A percentile compares a stretch with the other conserved stretches of the same genome.
Conservation (phyloP, 2,329 filamentous ascomycete species). For the Trichoderma semiorbis region DNA sequence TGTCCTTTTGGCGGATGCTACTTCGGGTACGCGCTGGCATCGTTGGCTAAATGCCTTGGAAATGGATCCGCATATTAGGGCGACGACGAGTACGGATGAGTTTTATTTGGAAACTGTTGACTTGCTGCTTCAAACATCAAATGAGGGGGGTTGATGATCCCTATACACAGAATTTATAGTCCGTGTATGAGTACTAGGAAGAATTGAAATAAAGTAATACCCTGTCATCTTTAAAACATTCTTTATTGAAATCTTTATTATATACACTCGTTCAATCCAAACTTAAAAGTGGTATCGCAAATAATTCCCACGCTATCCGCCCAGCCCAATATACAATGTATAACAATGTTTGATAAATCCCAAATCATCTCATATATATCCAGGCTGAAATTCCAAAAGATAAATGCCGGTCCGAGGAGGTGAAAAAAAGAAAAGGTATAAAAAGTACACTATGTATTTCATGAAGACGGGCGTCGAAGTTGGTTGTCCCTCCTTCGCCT, state of each 20-base stretch:
- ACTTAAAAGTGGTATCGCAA: background rate
- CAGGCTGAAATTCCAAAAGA: background rate
- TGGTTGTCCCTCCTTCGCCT: constrained; percentile 30
- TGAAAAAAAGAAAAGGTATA: background rate
- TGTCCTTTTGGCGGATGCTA: constrained; percentile 56
- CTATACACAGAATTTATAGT: background rate
- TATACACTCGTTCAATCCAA: background rate
- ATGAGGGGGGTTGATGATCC: background rate
- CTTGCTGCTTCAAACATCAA: constrained; percentile 37
- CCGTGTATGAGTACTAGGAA: background rate
- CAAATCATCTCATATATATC: background rate
- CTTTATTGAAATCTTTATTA: background rate
- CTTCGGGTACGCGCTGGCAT: constrained; percentile 62
- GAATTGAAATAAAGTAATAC: background rate
- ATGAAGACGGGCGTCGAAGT: background rate
- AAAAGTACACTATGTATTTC: background rate
- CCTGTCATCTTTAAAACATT: background rate
- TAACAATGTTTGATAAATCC: background rate
- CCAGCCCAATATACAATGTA: background rate
- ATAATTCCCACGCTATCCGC: background rate
- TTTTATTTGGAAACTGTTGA: constrained; percentile 55
- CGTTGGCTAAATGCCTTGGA: constrained; percentile 70
- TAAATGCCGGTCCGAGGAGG: background rate
- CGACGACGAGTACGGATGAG: constrained; percentile 62
- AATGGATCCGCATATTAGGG: constrained; percentile 56